Evolutionary conservation across 441 rosid species (phyloP), one percentile per base, ranked within the genome.

Genomic region (Bruguiera hainesii): DNA sequence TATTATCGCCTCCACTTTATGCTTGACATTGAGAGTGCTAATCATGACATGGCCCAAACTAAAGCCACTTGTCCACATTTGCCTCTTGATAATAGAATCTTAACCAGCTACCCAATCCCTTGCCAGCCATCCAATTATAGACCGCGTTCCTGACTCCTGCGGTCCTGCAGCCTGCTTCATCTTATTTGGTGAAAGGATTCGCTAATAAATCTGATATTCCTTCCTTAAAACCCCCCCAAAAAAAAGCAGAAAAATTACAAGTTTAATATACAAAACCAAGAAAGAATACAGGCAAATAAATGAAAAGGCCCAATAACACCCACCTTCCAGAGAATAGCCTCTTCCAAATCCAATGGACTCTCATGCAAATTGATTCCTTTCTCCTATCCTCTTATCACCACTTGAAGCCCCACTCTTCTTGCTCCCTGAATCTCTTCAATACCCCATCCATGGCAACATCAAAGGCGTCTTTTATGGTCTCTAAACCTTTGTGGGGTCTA

Each of bases 361-460:
- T 21, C 16, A 9, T 15, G 15, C 16, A 21, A 21, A 21, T 53
- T 53, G 11, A 28, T 53, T 13, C 5, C 21, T n/a, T 2, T 53
- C 29, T 53, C 13, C 28, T 10, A 21, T 20, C 28, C 23, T 9
- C 1, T 69, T 59, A 76, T 75, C 56, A 61, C 93, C 93, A 90
- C 76, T 83, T 92, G 70, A 71, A 87, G 9, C 83, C 88, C 76
- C 73, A 77, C 55, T 80, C 68, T 50, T 75, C 81, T 62, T 90
- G 96, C 78, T 89, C 89, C 69, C 81, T 85, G 75, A 87, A 79
- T 75, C 97, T 86, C 75, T 79, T 75, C 63, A 91, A 72, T 0
- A 90, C 88, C 7, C 90, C 93, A 71, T 91, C 96, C n/a, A 93
- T 42, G 18, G 96, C 96, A 21, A 88, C 81, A 74, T 93, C 97